phyloP scores from a whole-genome alignment of 2,329 filamentous ascomycete species.

The Pseudogymnoascus sp. region DNA sequence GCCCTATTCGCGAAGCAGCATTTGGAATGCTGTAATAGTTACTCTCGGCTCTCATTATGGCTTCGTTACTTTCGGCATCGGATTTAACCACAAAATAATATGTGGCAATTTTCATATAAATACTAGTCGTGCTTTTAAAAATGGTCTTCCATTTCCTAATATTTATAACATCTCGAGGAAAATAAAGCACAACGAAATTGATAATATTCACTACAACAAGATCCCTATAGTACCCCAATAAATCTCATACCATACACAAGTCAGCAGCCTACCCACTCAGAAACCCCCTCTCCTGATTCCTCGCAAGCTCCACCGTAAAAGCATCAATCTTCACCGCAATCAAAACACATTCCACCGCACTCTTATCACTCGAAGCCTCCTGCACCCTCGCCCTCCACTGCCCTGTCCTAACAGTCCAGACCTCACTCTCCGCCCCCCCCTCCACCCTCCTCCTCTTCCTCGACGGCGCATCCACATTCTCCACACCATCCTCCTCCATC shows the following conservation, averaged over 20 bases:
- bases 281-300: slow-evolving; percentile 60
- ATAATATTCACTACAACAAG: background rate
- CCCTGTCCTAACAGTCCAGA: slow-evolving; percentile 57
- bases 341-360: slow-evolving; percentile 59
- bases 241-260: background rate
- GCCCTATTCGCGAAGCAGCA: background rate
- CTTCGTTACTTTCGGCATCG: background rate
- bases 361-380: slow-evolving; percentile 36
- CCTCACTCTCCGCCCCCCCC: slow-evolving; percentile 15
- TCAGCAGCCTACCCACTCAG: slow-evolving; percentile 29
- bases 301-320: slow-evolving; percentile 52
- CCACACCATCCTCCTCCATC: slow-evolving; percentile 10
- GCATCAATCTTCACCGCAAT: slow-evolving; percentile 70
- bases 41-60: background rate
- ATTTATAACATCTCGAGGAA: background rate
- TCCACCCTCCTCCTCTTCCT: slow-evolving; percentile 16
- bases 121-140: background rate
- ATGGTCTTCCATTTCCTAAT: background rate
- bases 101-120: background rate
- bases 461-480: slow-evolving; percentile 14
- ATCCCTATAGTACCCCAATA: background rate
- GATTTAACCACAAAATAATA: background rate
- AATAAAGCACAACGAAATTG: background rate
- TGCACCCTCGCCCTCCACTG: slow-evolving; percentile 67
- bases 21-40: background rate